A percentile compares a stretch with the other conserved stretches of the same genome.
phyloP scores from a whole-genome alignment of 1,284 basidiomycete genomes.

The Volvariella volvacea region DNA sequence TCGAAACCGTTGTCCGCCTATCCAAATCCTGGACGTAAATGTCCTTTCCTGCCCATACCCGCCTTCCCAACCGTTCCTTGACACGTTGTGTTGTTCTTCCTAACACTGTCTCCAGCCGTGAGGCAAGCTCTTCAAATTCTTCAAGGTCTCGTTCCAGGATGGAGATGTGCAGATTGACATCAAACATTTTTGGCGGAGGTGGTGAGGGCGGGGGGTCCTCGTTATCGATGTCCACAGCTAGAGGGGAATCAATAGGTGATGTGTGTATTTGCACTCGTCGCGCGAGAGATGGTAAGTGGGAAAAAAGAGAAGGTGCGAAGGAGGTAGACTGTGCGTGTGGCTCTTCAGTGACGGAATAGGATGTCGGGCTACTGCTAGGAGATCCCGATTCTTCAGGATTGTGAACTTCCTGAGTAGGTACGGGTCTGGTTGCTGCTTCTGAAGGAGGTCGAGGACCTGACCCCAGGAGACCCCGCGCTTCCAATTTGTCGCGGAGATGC shows the following conservation, averaged over 20 bases:
- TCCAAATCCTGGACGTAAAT: conserved; percentile 37
- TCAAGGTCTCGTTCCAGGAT: conserved; percentile 47
- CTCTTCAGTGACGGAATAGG: too few relatives aligned
- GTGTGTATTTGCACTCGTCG: background rate
- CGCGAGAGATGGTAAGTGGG: background rate
- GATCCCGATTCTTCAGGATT: background rate
- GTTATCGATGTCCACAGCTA: conserved; percentile 27
- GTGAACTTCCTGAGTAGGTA: conserved; percentile 1
- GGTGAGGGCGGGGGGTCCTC: conserved; percentile 15
- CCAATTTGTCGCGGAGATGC: conserved; percentile 14
- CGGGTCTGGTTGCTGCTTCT: conserved; percentile 1
- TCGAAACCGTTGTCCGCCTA: conserved; percentile 17
- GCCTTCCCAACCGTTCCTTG: conserved; percentile 64
- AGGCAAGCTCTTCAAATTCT: conserved; percentile 38
- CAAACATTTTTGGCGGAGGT: conserved; percentile 33
- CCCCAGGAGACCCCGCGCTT: background rate
- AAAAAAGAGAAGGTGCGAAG: background rate
- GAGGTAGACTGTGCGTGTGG: background rate
- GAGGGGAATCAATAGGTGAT: conserved; percentile 14
- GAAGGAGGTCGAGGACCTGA: background rate
- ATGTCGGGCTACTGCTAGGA: too few relatives aligned
- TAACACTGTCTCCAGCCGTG: conserved; percentile 34
- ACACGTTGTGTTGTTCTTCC: conserved; percentile 48
- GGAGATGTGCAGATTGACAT: conserved; percentile 47
- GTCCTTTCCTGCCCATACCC: conserved; percentile 56